Conservation (phyloP, 148 eudicot species). For the Diospyros lotus region DNA sequence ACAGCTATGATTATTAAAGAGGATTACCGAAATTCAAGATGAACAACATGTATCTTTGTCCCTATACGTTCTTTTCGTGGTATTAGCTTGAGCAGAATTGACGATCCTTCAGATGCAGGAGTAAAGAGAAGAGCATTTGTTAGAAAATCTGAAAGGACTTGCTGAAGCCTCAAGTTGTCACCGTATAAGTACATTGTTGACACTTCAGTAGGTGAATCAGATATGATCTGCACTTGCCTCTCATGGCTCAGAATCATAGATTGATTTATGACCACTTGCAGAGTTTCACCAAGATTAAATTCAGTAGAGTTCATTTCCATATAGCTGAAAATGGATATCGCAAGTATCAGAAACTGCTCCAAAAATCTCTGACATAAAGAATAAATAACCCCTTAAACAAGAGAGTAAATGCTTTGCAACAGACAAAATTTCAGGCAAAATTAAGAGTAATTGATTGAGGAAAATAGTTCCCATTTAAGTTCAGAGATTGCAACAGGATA, state of each 20-base stretch:
- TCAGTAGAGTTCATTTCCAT: slow-evolving; percentile 46
- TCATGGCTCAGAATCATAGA: slow-evolving; percentile 64
- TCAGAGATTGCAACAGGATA: neutral
- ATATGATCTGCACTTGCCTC: slow-evolving; percentile 47
- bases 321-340: slow-evolving; percentile 49
- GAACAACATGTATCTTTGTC: slow-evolving; percentile 57
- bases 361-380: slow-evolving; percentile 1
- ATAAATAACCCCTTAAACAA: neutral
- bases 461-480: neutral
- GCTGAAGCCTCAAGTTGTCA: slow-evolving; percentile 82
- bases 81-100: slow-evolving; percentile 44
- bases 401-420: neutral
- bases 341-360: slow-evolving; percentile 11
- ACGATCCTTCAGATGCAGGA: slow-evolving; percentile 58
- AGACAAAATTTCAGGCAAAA: neutral
- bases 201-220: slow-evolving; percentile 54
- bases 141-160: slow-evolving; percentile 79
- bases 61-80: slow-evolving; percentile 58
- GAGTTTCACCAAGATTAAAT: slow-evolving; percentile 65
- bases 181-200: slow-evolving; percentile 55
- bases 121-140: slow-evolving; percentile 59
- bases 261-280: slow-evolving; percentile 74
- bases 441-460: neutral
- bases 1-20: slow-evolving; percentile 8
- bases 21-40: slow-evolving; percentile 73